Evolutionary conservation across 192 early-diverging fungal genomes (phyloP).

Genomic region (Umbelopsis ramanniana): DNA sequence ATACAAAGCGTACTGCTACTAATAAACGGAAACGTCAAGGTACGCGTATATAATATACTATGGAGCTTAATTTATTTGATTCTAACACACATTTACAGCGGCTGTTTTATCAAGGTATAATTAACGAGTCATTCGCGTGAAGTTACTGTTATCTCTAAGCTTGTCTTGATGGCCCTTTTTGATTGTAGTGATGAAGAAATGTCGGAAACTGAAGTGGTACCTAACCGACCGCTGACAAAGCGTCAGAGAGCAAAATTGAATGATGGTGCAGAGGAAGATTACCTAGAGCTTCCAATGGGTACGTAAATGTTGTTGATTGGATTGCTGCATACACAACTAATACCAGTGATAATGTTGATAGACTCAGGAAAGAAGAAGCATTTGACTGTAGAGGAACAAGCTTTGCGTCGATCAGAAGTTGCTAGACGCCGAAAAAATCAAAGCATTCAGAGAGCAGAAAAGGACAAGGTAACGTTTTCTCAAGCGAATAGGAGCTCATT

Average conservation of each 20-base stretch:
- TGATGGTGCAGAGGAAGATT: conserved; percentile 58
- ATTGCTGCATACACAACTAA: neutral
- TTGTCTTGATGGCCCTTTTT: too few species aligned
- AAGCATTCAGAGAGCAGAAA: conserved; percentile 76
- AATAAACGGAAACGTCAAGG: conserved; percentile 26
- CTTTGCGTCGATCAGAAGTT: conserved; percentile 72
- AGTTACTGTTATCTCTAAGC: too few species aligned
- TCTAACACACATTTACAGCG: neutral
- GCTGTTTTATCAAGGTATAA: conserved; percentile 15
- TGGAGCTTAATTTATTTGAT: neutral
- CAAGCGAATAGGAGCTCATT: neutral
- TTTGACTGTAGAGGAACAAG: conserved; percentile 73
- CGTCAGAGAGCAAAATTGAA: conserved; percentile 73
- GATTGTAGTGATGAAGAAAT: conserved; percentile 19
- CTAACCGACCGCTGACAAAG: conserved; percentile 61
- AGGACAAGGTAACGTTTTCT: conserved; percentile 56
- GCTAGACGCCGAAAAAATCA: conserved; percentile 80
- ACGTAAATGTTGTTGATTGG: conserved; percentile 1
- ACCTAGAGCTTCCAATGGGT: conserved; percentile 72
- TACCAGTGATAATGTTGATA: conserved; percentile 9
- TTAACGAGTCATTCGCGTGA: too few species aligned
- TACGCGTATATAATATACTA: neutral
- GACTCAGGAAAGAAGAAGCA: conserved; percentile 66
- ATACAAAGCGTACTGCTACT: conserved; percentile 13
- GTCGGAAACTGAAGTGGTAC: conserved; percentile 32